phyloP scores from a whole-genome alignment of 2,329 filamentous ascomycete species.

The Macroventuria anomochaeta region DNA sequence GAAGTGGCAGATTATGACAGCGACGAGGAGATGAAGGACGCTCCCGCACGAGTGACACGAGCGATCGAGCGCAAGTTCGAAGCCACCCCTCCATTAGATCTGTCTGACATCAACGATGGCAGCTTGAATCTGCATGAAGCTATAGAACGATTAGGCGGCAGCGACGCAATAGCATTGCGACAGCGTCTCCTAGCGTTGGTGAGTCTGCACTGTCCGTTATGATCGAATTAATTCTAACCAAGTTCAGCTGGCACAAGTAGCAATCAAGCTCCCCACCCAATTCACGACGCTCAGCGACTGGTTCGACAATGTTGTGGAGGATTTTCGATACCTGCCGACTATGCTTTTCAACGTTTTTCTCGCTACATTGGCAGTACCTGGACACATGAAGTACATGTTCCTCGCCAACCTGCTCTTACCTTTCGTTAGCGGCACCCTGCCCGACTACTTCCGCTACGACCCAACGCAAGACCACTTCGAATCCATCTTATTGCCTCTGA shows the following conservation, averaged over 20 bases:
- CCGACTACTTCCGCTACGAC: conserved; percentile 31
- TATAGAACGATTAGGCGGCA: conserved; percentile 43
- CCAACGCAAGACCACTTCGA: conserved; percentile 43
- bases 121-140: conserved; percentile 24
- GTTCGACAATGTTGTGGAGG: conserved; percentile 64
- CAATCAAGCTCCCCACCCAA: conserved; percentile 48
- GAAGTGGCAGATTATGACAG: conserved; percentile 64
- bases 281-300: conserved; percentile 63
- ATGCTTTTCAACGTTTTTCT: conserved; percentile 64
- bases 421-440: conserved; percentile 32
- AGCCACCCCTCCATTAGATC: neutral
- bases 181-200: conserved; percentile 68
- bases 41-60: conserved; percentile 8
- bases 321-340: conserved; percentile 65
- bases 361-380: conserved; percentile 54
- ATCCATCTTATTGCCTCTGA: conserved; percentile 31
- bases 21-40: conserved; percentile 43
- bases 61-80: conserved; percentile 12
- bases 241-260: conserved; percentile 47
- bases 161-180: conserved; percentile 66
- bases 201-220: conserved; percentile 24
- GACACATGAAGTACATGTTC: conserved; percentile 57
- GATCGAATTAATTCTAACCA: conserved; percentile 23
- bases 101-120: conserved; percentile 9
- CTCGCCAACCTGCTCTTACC: conserved; percentile 42